Base-by-base conservation (phyloP, 2,329 filamentous ascomycete genomes). In the Hypoxylon sp. region DNA sequence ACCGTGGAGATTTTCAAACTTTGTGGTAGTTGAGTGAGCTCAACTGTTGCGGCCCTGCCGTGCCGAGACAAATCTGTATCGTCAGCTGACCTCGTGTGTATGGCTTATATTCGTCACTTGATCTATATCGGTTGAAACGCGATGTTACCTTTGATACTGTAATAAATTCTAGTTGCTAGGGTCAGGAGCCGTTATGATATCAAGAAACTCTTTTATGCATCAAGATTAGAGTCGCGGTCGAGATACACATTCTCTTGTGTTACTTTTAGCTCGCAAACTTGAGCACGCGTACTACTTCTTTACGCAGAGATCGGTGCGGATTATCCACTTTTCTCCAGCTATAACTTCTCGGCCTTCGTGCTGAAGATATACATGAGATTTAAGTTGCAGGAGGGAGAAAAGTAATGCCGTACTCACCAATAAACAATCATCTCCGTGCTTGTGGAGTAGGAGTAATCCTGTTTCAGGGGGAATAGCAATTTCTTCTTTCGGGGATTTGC, bases 381-480 rank as follows among this genome's bases (percentile, higher is more conserved):
- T 90, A 84, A 69, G 39, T 53, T 52, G 13, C 89, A 74, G 90
- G 84, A 70, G 48, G 39, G 35, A 51, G 39, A 57, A 31, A 44
- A 24, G 22, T 13, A 19, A n/a, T 47, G 33, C 4, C 55, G 11
- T 44, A 83, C 85, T 79, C 76, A 90, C 88, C 76, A 98, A 81
- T 83, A 98, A 87, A 81, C 95, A 98, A 70, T 95, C 92, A 71
- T 93, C 88, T 0, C 95, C 94, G 81, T 98, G 95, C 70, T 92
- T 92, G 80, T 98, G 95, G 67, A 98, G 83, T 29, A 98, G 84
- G 35, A 94, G 87, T 86, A 95, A 92, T 1, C 95, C 95, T n/a
- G 91, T 91, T 78, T 97, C 93, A 10, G 92, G 88, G 0, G 86
- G 86, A 5, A 97, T 89, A 1, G 89, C 85, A 55, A 97, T 87